Evolutionary conservation across 192 early-diverging fungal species (phyloP).

Genomic region (Podila epigama): DNA sequence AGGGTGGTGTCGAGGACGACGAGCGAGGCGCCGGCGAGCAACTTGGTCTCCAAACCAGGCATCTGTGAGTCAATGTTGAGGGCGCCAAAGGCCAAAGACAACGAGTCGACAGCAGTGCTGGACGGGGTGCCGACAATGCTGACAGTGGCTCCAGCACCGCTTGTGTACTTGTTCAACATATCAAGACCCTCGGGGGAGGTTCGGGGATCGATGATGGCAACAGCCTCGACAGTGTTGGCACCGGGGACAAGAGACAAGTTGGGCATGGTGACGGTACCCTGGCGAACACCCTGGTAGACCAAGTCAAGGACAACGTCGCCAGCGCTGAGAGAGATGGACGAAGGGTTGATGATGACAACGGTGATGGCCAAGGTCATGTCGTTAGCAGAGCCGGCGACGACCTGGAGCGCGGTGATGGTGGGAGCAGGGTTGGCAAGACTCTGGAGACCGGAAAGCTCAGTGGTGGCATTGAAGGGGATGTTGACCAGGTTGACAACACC

Average conservation of each 20-base stretch:
- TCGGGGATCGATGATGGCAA: constrained; percentile 49
- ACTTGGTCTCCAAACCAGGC: constrained; percentile 45
- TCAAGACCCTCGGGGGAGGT: constrained; percentile 42
- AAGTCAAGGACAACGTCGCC: constrained; percentile 56
- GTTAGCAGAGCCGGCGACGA: constrained; percentile 49
- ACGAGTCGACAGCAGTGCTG: constrained; percentile 51
- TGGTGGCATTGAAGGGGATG: constrained; percentile 52
- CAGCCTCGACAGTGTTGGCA: constrained; percentile 43
- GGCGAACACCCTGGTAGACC: constrained; percentile 29
- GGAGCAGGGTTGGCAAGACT: constrained; percentile 48
- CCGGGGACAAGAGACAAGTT: constrained; percentile 52
- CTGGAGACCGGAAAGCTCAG: constrained; percentile 54
- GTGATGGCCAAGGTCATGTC: constrained; percentile 49
- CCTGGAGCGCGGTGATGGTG: constrained; percentile 52
- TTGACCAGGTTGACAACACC: constrained; percentile 49
- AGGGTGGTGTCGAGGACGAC: constrained; percentile 39
- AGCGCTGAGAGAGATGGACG: constrained; percentile 47
- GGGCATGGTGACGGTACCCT: constrained; percentile 51
- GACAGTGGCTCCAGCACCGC: constrained; percentile 43
- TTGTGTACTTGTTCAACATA: constrained; percentile 52
- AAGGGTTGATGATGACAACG: constrained; percentile 54
- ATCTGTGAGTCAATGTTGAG: constrained; percentile 48
- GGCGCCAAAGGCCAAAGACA: constrained; percentile 41
- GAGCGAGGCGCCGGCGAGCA: constrained; percentile 46
- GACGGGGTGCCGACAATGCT: constrained; percentile 41